Evolutionary conservation across 495 filamentous ascomycete species (phyloP), one percentile per base, ranked within the genome.

Genomic region (Echria macrotheca): DNA sequence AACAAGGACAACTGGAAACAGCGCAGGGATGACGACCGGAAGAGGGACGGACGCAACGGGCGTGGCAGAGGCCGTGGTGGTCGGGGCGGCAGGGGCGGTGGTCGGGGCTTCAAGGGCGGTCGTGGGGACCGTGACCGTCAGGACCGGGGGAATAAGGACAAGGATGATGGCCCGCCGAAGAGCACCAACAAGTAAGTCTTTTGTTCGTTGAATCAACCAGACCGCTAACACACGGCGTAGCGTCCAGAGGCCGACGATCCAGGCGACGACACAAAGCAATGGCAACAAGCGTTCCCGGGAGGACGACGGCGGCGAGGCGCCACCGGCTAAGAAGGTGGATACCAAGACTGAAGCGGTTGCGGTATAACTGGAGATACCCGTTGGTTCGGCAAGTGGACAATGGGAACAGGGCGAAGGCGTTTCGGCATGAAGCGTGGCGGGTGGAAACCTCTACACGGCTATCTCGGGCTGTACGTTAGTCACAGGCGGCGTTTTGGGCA

Each of bases 11-110:
- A 41, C 19, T 6, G 28, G 7, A 31, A 31, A 12, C 28, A 31
- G 6, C 74, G 85, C 45, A 74, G 84, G 14, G 75, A 80, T 7
- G 71, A 86, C 19, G 83, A 86, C 55, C 77, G 80, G 55, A 77
- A 80, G 60, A 75, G 71, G 29, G 64, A 73, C 47, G 68, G 75
- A 11, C 67, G 66, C n/a, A 57, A 67, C 22, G 59, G 66, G n/a
- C 60, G 70, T 12, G 56, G 71, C 9, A 55, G 69, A n/a, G 68
- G 71, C 19, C 68, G 71, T 29, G 70, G 69, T 37, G 57, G 67
- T 29, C 48, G 70, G 47, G 62, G 66, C 12, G 55, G 70, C 5
- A 57, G 69, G 29, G 57, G 63, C 25, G 57, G 65, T 33, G 39
- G 68, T 15, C 66, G 67, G 17, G 64, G 71, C 25, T 56, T 68